These are phyloP conservation scores for Leccinum subgranulosum DNA, from an alignment of 768 basidiomycete species.

Conservation along the genomic window DNA sequence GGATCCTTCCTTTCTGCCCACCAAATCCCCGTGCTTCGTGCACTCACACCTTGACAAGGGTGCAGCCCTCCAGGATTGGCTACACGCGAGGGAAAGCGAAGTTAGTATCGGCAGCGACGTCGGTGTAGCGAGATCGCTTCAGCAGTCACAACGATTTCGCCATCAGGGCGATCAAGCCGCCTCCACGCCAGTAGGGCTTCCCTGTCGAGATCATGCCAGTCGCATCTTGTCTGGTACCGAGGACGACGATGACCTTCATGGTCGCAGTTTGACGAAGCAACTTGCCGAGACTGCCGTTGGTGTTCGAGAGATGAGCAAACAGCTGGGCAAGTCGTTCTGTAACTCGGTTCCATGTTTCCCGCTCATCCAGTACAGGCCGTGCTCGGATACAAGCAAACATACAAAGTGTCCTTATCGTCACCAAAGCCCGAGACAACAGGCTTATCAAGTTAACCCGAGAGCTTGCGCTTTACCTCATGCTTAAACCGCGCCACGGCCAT, in stretches of 20 bases:
- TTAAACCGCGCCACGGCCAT: constrained; percentile 61
- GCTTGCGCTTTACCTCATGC: constrained; percentile 93
- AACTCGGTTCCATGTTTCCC: not conserved
- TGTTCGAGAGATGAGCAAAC: constrained; percentile 98
- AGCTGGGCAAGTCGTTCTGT: constrained; percentile 65
- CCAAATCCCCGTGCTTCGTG: constrained; percentile 83
- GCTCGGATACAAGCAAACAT: constrained; percentile 90
- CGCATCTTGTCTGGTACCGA: constrained; percentile 27
- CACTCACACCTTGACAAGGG: constrained; percentile 88
- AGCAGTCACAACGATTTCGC: constrained; percentile 22
- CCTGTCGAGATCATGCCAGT: constrained; percentile 13
- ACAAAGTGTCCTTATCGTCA: constrained; percentile 91
- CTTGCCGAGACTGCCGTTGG: constrained; percentile 96
- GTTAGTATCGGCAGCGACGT: constrained; percentile 33
- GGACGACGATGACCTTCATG: constrained; percentile 69
- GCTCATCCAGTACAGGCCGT: constrained; percentile 58
- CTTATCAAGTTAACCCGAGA: constrained; percentile 94
- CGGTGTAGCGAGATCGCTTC: constrained; percentile 50
- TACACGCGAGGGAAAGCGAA: constrained; percentile 39
- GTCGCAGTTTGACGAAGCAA: constrained; percentile 81
- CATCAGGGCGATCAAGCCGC: constrained; percentile 5
- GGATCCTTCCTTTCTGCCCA: constrained; percentile 20
- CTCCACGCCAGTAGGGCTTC: constrained; percentile 16
- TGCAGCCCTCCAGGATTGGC: constrained; percentile 74
- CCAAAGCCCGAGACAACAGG: constrained; percentile 95